Evolutionary conservation across 1,284 basidiomycete species (phyloP), one percentile per base, ranked within the genome.

Genomic region (Sparassis latifolia): DNA sequence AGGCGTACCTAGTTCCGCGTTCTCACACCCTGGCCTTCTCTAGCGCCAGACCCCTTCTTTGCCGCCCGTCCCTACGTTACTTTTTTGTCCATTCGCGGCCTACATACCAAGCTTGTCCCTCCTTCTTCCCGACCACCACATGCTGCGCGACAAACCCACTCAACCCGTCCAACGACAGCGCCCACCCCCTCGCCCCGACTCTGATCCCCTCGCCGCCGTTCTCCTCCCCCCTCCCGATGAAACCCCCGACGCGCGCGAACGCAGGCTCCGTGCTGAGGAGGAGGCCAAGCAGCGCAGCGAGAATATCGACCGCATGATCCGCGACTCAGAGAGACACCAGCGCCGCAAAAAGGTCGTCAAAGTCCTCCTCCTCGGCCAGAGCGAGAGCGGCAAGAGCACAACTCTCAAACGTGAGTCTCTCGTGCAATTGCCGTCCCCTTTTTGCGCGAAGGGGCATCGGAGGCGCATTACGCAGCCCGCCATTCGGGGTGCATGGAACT

Each of bases 311-410:
- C 82, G 85, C 58, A 80, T 84, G 79, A 71, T 91, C 60, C 75
- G 76, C 52, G 72, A 76, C 52, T 84, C 87, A 59, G 73, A 74
- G 51, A 75, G 72, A 51, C 79, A 80, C 56, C 71, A 70, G 58
- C 80, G 77, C 69, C 80, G 76, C 64, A 67, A 69, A 48, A 80
- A 78, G 58, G 79, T 82, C 59, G 77, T 90, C 64, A 86, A 84
- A 63, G 78, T 91, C 44, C 72, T 91, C 47, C 73, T 91, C 49
- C 78, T 91, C 33, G 88, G 88, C 52, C 87, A 90, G 73, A 87
- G 84, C 58, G 87, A 89, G 73, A 86, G 82, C 58, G 84, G 85
- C 38, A 90, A 89, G 73, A 87, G 82, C 62, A 89, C 86, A 10
- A 89, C 86, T 4, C 73, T 89, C 57, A 89, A 89, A 70, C 86